Evolutionary conservation across 345 rosid species (phyloP).

Genomic region (Crucihimalaya himalaica): DNA sequence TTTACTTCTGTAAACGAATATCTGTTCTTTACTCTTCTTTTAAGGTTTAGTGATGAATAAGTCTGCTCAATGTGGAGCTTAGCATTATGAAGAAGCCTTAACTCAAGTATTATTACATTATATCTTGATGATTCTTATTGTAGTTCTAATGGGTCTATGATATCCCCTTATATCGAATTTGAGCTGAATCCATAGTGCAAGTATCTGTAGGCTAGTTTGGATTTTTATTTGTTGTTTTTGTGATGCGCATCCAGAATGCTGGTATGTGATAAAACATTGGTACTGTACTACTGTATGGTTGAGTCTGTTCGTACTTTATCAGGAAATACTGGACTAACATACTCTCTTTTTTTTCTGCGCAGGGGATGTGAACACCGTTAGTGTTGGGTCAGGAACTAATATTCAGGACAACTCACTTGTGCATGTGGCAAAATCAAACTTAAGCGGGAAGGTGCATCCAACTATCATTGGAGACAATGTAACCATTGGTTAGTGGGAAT

Average conservation of each 20-base stretch:
- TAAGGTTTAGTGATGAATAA: conserved; percentile 8
- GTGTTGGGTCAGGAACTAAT: conserved; percentile 87
- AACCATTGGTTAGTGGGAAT: conserved; percentile 73
- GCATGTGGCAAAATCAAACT: conserved; percentile 92
- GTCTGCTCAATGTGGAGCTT: conserved; percentile 14
- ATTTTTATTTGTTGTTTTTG: not conserved
- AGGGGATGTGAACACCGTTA: conserved; percentile 89
- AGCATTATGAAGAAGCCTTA: not conserved
- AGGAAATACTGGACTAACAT: conserved; percentile 7
- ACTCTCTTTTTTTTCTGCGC: conserved; percentile 12
- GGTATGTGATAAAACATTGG: not conserved
- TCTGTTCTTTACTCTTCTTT: not conserved
- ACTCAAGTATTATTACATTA: not conserved
- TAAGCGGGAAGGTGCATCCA: conserved; percentile 88
- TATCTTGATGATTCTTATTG: not conserved
- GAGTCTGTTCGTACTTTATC: not conserved
- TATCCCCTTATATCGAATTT: not conserved
- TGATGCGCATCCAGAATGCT: conserved; percentile 2
- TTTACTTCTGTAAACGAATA: not conserved
- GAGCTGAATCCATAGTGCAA: conserved; percentile 3
- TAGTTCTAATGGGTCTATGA: not conserved
- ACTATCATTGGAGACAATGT: conserved; percentile 92
- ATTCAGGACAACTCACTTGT: conserved; percentile 98
- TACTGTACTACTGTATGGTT: conserved; percentile 13
- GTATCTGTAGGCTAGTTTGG: conserved; percentile 3